A percentile compares a stretch with the other conserved stretches of the same genome.
phyloP scores from a whole-genome alignment of 2,329 filamentous ascomycete species.

The Fusarium sp. region DNA sequence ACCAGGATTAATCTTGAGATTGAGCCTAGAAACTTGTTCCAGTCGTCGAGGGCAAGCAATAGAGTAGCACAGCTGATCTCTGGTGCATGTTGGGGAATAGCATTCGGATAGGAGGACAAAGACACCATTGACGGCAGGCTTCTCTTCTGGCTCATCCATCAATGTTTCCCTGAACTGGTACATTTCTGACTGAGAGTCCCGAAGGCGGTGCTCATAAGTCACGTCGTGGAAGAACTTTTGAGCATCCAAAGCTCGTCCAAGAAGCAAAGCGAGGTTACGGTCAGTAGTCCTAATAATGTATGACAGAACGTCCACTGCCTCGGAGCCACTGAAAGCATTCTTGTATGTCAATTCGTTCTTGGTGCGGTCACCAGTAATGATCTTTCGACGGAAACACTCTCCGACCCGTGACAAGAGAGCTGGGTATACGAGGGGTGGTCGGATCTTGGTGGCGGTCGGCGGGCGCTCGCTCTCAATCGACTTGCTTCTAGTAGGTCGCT shows the following conservation, averaged over 20 bases:
- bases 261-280: conserved; percentile 87
- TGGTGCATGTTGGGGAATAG: conserved; percentile 96
- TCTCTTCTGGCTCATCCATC: conserved; percentile 81
- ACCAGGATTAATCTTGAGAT: conserved; percentile 90
- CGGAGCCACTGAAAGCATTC: conserved; percentile 93
- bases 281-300: conserved; percentile 98
- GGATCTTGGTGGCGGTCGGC: conserved; percentile 67
- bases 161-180: conserved; percentile 97
- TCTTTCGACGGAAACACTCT: conserved; percentile 89
- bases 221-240: conserved; percentile 99
- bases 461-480: conserved; percentile 64
- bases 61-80: conserved; percentile 95
- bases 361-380: conserved; percentile 84
- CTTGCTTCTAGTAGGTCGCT: conserved; percentile 66
- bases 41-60: conserved; percentile 94
- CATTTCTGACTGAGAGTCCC: conserved; percentile 93
- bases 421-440: conserved; percentile 89
- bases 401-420: conserved; percentile 93
- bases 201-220: conserved; percentile 93
- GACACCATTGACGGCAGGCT: conserved; percentile 84
- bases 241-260: conserved; percentile 91
- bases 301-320: conserved; percentile 93
- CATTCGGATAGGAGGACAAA: conserved; percentile 97
- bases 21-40: conserved; percentile 93
- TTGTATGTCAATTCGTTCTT: conserved; percentile 99